These are phyloP conservation scores for Eutrema salsugineum DNA, from an alignment of 441 rosid genomes.

Conservation along the genomic window DNA sequence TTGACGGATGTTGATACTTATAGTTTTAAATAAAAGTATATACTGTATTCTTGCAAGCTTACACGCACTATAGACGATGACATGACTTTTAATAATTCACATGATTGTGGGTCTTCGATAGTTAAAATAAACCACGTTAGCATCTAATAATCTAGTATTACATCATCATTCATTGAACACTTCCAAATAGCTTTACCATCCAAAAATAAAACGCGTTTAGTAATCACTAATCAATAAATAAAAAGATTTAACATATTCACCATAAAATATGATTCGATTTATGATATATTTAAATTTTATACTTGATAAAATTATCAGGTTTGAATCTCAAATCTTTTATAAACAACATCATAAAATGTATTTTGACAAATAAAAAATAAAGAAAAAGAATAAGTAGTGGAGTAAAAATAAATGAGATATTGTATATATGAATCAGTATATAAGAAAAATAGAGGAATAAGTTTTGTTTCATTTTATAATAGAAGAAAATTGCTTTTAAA, in stretches of 20 bases:
- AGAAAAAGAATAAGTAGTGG: neutral
- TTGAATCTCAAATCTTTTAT: too few relatives aligned
- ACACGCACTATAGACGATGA: constrained; percentile 12
- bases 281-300: neutral
- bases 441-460: neutral
- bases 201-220: neutral
- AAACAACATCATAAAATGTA: neutral
- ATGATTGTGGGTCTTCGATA: constrained; percentile 16
- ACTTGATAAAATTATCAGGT: too few relatives aligned
- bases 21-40: constrained; percentile 7
- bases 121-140: neutral
- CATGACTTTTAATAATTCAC: constrained; percentile 8
- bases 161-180: constrained; percentile 18
- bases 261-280: neutral
- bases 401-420: too few relatives aligned
- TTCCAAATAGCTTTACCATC: neutral
- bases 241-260: neutral
- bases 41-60: neutral
- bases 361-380: neutral
- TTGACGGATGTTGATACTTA: constrained; percentile 31
- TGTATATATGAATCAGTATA: too few relatives aligned
- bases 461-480: neutral
- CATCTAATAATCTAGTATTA: constrained; percentile 8
- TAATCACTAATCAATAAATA: neutral
- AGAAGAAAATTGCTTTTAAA: neutral